Base-by-base conservation (phyloP, 176 grass and related monocot genomes). In the Olyra latifolia region DNA sequence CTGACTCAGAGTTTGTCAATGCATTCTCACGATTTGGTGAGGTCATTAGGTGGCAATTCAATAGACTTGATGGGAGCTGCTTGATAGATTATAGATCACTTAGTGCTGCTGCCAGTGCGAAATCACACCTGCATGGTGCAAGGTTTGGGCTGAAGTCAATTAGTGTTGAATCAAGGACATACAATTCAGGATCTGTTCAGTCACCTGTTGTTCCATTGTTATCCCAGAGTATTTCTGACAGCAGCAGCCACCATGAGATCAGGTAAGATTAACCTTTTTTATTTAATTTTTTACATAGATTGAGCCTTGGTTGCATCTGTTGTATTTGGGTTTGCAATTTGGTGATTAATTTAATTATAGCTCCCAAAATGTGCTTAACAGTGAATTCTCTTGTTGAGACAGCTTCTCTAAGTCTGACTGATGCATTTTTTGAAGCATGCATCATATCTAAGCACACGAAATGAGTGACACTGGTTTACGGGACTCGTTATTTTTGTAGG, bases 21-120 rank as follows among this genome's bases (percentile, higher is more conserved):
- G 87, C 91, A 73, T 93, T 93, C 77, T 79, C 91, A 27, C 85
- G 62, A 87, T 93, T 87, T 74, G 91, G 91, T 54, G 87, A 87
- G 80, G 53, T 93, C 25, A 70, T 82, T 57, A 86, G 87, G 40
- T 89, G 87, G 66, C 80, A 93, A 61, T 87, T 93, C 59, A 83
- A 93, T 83, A 81, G 73, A 58, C 47, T 65, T 78, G 85, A 81
- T 57, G 66, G 76, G 38, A 80, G 23, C 81, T 89, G 91, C 72
- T 84, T 81, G 74, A 65, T 93, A 89, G 84, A 74, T 93, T 93
- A 89, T 80, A 83, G 62, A 63, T 89, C 72, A 82, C 77, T 74
- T 74, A 79, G 76, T 84, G 84, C 87, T 78, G 87, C 87, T 74
- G 52, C 74, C 39, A 40, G 48, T 82, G 91, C 84, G 4, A 93